These are phyloP conservation scores for Didymella segeticola DNA, from an alignment of 2,329 filamentous ascomycete genomes.

Conservation along the genomic window DNA sequence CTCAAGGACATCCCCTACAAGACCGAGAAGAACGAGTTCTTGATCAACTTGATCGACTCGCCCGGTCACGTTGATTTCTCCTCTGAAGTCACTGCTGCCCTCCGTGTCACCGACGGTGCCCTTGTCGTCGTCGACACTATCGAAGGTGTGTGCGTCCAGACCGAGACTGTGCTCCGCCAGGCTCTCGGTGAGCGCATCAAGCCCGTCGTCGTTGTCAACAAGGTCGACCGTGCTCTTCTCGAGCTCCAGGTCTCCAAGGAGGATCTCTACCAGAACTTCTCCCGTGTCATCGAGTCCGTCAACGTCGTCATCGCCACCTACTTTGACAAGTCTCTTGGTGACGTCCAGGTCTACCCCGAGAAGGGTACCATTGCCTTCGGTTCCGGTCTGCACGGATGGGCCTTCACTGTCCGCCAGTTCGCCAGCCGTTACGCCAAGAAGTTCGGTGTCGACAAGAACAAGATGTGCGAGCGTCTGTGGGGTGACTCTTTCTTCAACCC, in stretches of 20 bases:
- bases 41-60: slow-evolving; percentile 99
- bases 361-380: slow-evolving; percentile 98
- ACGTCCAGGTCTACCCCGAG: slow-evolving; percentile 98
- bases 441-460: slow-evolving; percentile 99
- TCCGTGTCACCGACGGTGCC: slow-evolving; percentile 99
- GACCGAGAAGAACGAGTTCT: slow-evolving; percentile 92
- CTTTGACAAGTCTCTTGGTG: slow-evolving; percentile 94
- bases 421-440: slow-evolving; percentile 97
- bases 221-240: slow-evolving; percentile 99
- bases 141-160: slow-evolving; percentile 99
- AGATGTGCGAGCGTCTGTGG: slow-evolving; percentile 99
- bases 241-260: slow-evolving; percentile 99
- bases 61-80: slow-evolving; percentile 99
- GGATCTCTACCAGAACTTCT: slow-evolving; percentile 99
- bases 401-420: slow-evolving; percentile 99
- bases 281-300: slow-evolving; percentile 98
- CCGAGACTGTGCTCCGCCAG: slow-evolving; percentile 98
- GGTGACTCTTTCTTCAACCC: slow-evolving; percentile 99
- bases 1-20: slow-evolving; percentile 93
- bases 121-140: slow-evolving; percentile 99
- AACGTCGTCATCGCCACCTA: slow-evolving; percentile 99
- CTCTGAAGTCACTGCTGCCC: slow-evolving; percentile 97
- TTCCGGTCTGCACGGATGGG: slow-evolving; percentile 99
- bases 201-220: slow-evolving; percentile 99
- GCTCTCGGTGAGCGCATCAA: slow-evolving; percentile 99